Base-by-base conservation (phyloP, 2,329 filamentous ascomycete genomes). In the Stemphylium beticola region DNA sequence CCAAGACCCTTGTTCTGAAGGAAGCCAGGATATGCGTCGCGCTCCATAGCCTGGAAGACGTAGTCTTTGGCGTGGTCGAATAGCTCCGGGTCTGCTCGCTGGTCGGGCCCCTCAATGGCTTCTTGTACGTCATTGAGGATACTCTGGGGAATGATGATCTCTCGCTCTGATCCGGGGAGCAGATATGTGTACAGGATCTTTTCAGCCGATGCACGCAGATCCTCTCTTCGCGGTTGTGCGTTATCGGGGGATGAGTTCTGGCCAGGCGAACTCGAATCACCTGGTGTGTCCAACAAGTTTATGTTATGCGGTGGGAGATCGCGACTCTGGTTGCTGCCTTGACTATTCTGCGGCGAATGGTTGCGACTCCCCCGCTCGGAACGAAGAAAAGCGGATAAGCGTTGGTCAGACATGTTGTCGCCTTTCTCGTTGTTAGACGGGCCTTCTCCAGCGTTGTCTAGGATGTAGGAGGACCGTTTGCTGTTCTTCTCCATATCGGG, bases 161-260 rank as follows among this genome's bases (percentile, higher is more conserved):
- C 95, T 65, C 96, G 87, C 78, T 99, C 95, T 0, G 95, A 91
- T n/a, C 92, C 93, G 0, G 93, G 92, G 2, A 99, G 85, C 5
- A 99, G 82, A 72, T 95, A 99, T 1, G 93, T 98, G 78, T 97
- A 99, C n/a, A 99, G 84, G 45, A 99, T 97, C 83, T 96, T 97
- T 79, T 98, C 95, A 0, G 96, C 96, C 3, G 92, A 96, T 9
- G 92, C 90, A 53, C 92, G 86, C 65, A 99, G 92, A 70, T 99
- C 95, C 59, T 92, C 87, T 60, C 95, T 66, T 18, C 65, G 65
- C 12, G 66, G 72, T 40, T 70, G 67, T 12, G 66, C 67, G 45
- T 71, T 71, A 34, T 73, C 72, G 11, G 33, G 45, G 4, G 72
- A 73, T 1, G 72, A 75, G 34, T 71, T 60, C 39, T 74, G 72